These are phyloP conservation scores for Globisporangium echinulatum DNA, from an alignment of 352 stramenopile genomes.

Conservation along the genomic window DNA sequence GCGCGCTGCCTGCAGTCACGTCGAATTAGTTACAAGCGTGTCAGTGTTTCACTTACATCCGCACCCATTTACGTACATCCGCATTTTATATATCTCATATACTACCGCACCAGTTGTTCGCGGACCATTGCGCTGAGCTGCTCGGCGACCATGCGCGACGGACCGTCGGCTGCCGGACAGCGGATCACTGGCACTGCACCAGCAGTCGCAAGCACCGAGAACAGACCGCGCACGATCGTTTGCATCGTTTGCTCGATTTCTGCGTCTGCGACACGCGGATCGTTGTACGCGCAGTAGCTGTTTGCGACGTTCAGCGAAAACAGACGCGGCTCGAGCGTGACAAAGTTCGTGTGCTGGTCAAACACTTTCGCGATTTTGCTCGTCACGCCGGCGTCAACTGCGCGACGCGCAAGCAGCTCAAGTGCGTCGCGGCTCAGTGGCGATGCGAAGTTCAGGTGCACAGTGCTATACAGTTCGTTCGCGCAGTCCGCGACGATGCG, in stretches of 20 bases:
- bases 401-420: conserved; percentile 78
- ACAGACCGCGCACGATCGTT: conserved; percentile 77
- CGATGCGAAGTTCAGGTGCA: conserved; percentile 94
- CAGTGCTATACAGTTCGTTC: conserved; percentile 89
- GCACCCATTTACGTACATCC: background rate
- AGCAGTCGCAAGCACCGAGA: conserved; percentile 91
- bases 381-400: conserved; percentile 69
- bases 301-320: conserved; percentile 92
- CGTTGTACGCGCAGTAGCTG: conserved; percentile 94
- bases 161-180: conserved; percentile 88
- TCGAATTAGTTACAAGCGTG: background rate
- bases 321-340: conserved; percentile 92
- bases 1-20: conserved; percentile 31
- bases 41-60: background rate
- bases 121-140: conserved; percentile 85
- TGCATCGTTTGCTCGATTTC: conserved; percentile 79
- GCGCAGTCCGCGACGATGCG: conserved; percentile 92
- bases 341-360: conserved; percentile 97
- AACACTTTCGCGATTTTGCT: conserved; percentile 93
- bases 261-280: conserved; percentile 63
- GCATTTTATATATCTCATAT: background rate
- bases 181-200: conserved; percentile 95
- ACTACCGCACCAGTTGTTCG: conserved; percentile 51
- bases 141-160: conserved; percentile 94
- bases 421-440: conserved; percentile 84